Evolutionary conservation across 2,329 filamentous ascomycete species (phyloP), one percentile per base, ranked within the genome.

Genomic region (Aureobasidium sp.): DNA sequence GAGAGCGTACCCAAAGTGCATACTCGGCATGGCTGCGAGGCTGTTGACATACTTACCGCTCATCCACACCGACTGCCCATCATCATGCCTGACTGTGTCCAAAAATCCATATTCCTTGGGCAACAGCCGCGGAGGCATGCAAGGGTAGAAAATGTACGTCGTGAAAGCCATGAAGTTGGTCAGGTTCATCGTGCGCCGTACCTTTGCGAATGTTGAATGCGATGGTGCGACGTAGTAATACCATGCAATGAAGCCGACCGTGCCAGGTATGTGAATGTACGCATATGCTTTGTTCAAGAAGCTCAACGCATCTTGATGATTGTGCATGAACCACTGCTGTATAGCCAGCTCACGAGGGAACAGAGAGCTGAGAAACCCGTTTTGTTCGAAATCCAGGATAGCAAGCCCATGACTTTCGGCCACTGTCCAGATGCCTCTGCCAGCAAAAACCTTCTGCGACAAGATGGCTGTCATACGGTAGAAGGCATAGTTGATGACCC

Each of bases 401-500:
- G 76, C 75, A 58, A 84, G 75, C 14, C 79, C 83, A 67, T 85
- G 81, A 49, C 77, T 76, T 69, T 84, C 79, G 1, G 83, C 81
- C 22, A 81, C 77, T 60, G 83, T 75, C 78, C 82, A 84, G 34
- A 84, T 79, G 14, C 76, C 77, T 17, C 78, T 77, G 48, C 79
- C 78, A 39, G 80, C 80, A 62, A 83, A 84, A 61, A 82, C 74
- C 52, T 72, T 71, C 62, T 81, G 77, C 2, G 82, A 80, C 7
- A 80, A 71, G 17, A 79, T 74, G 17, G 82, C 80, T 8, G 84
- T 86, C 71, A 84, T 76, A 41, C 81, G 78, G 74, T 88, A 88
- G 70, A 87, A 85, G 49, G 80, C 77, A 65, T 86, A 82, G 68
- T 85, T 87, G 67, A 88, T 78, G 47, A 81, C 78, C 86, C 86